Conservation (phyloP, 805 yeast species). For the Nakazawaea siamensis region DNA sequence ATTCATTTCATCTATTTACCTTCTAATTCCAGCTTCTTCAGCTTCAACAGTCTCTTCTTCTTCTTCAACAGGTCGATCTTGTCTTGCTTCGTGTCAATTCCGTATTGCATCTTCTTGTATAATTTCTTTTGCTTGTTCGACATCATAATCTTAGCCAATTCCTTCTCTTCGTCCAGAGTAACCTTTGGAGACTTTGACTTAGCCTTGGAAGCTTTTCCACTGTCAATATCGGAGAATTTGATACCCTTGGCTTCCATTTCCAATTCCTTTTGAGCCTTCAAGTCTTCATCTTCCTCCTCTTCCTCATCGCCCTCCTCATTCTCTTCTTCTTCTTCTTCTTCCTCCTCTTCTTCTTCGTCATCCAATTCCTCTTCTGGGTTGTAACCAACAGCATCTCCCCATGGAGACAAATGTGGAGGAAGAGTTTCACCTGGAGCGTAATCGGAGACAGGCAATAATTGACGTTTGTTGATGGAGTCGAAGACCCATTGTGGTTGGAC, state of each 20-base stretch:
- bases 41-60: constrained; percentile 8
- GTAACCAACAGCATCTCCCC: constrained; percentile 94
- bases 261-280: constrained; percentile 56
- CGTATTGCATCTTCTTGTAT: constrained; percentile 92
- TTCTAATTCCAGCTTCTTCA: constrained; percentile 3
- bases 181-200: constrained; percentile 31
- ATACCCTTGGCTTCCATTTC: constrained; percentile 90
- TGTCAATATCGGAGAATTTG: constrained; percentile 53
- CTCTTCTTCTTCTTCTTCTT: constrained; percentile 40
- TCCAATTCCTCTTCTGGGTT: constrained; percentile 60
- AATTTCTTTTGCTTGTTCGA: constrained; percentile 89
- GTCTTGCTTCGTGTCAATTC: constrained; percentile 75
- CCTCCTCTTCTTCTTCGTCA: constrained; percentile 36
- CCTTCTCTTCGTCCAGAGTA: constrained; percentile 73
- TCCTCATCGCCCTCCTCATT: constrained; percentile 44
- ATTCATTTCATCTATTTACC: neutral
- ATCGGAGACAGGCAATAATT: constrained; percentile 64
- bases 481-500: constrained; percentile 98
- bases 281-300: constrained; percentile 43
- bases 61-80: constrained; percentile 27
- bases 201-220: constrained; percentile 25
- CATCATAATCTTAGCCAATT: constrained; percentile 95
- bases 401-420: constrained; percentile 97
- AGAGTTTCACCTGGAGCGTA: constrained; percentile 92
- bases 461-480: constrained; percentile 76